These are phyloP conservation scores for Neurospora sp. DNA, from an alignment of 2,329 filamentous ascomycete genomes.

Conservation along the genomic window DNA sequence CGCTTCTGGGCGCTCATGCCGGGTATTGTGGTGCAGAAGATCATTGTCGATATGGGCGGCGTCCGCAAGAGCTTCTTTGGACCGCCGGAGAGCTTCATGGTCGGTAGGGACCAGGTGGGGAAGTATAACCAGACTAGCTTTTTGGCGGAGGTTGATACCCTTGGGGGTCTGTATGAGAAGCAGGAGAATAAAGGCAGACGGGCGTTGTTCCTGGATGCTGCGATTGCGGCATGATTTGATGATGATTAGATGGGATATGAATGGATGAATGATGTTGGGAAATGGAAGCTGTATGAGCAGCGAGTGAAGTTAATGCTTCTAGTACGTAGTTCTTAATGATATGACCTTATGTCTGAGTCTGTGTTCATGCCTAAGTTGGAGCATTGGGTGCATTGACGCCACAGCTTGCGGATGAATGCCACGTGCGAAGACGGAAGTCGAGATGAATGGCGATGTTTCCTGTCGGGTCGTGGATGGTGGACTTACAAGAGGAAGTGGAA, in stretches of 20 bases:
- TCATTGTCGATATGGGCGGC: conserved; percentile 46
- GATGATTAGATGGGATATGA: not conserved
- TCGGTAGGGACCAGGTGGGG: conserved; percentile 30
- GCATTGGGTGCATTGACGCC: not conserved
- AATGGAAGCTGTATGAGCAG: not conserved
- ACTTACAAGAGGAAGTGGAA: not conserved
- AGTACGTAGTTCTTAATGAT: not conserved
- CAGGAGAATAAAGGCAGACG: not conserved
- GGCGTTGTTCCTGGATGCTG: not conserved
- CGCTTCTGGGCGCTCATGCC: conserved; percentile 42
- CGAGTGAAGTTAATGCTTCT: not conserved
- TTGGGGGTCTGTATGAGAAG: conserved; percentile 9
- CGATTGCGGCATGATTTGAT: not conserved
- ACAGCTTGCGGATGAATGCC: not conserved
- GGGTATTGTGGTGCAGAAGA: conserved; percentile 45
- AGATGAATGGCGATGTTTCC: not conserved
- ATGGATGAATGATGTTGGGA: not conserved
- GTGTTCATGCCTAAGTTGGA: not conserved
- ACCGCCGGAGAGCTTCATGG: conserved; percentile 44
- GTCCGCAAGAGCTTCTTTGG: conserved; percentile 45
- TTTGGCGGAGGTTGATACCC: conserved; percentile 15
- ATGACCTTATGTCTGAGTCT: not conserved
- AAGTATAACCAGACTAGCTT: conserved; percentile 30
- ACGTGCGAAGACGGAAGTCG: not conserved
- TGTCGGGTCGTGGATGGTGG: not conserved